A percentile compares a stretch with the other conserved stretches of the same genome.
These are phyloP conservation scores for Xylaria multiplex DNA, from an alignment of 2,329 filamentous ascomycete genomes.

Conservation along the genomic window DNA sequence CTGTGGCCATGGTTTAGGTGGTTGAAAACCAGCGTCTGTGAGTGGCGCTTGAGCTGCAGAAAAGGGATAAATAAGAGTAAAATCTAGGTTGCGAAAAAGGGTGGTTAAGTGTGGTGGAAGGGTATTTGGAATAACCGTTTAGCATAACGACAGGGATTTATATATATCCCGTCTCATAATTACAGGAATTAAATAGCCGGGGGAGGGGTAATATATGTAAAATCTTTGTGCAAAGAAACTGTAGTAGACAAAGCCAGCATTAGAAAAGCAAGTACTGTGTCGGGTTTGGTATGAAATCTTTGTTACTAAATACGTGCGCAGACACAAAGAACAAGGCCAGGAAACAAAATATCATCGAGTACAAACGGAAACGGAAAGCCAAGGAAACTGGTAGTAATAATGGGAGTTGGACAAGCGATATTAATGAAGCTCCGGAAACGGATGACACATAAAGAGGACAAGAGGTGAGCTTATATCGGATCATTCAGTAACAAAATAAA, in stretches of 20 bases:
- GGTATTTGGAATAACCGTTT: not conserved
- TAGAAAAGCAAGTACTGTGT: not conserved
- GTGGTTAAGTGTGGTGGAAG: not conserved
- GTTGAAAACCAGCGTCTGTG: not conserved
- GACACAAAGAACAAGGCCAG: too few relatives aligned
- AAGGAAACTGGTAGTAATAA: not conserved
- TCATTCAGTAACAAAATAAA: not conserved
- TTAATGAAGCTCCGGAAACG: not conserved
- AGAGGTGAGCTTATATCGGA: not conserved
- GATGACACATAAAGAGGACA: not conserved
- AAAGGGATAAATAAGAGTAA: not conserved
- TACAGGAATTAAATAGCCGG: not conserved
- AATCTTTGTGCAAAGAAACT: not conserved
- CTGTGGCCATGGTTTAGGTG: not conserved
- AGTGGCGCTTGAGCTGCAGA: not conserved
- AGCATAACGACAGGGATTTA: too few relatives aligned
- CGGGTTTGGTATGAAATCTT: not conserved
- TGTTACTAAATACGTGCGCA: not conserved
- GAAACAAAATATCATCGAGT: not conserved
- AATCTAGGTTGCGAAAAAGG: not conserved
- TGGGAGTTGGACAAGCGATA: not conserved
- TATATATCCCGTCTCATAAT: too few relatives aligned
- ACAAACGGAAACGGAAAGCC: not conserved
- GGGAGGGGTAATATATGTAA: too few relatives aligned
- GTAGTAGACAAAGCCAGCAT: not conserved